These are phyloP conservation scores for Massarina eburnea DNA, from an alignment of 2,329 filamentous ascomycete genomes.

Conservation along the genomic window DNA sequence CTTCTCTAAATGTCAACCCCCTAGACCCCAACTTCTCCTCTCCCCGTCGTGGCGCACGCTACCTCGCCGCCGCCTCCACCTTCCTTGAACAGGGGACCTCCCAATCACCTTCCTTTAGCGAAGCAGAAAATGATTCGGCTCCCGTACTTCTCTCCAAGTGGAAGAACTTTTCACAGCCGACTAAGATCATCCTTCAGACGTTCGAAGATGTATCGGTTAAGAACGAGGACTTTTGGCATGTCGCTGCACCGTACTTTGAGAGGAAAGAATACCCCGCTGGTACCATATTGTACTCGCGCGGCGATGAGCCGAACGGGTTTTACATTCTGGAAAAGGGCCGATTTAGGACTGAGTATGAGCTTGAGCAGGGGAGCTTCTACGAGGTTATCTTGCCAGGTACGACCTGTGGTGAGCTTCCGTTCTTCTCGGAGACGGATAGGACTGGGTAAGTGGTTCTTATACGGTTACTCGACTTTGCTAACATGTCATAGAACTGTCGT, in stretches of 20 bases:
- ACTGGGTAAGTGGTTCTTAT: constrained; percentile 58
- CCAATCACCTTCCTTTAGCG: constrained; percentile 12
- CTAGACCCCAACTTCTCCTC: constrained; percentile 67
- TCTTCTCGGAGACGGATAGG: constrained; percentile 86
- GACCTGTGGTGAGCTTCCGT: constrained; percentile 92
- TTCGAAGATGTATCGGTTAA: constrained; percentile 84
- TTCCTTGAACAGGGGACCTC: constrained; percentile 63
- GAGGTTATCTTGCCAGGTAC: constrained; percentile 94
- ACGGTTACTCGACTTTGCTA: neutral
- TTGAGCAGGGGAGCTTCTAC: constrained; percentile 84
- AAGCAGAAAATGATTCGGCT: constrained; percentile 14
- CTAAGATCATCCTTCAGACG: constrained; percentile 90
- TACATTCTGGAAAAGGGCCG: constrained; percentile 90
- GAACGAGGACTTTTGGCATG: constrained; percentile 96
- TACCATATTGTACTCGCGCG: constrained; percentile 74
- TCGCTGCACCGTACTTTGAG: constrained; percentile 72
- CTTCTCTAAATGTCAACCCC: constrained; percentile 30
- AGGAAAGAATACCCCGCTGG: constrained; percentile 68
- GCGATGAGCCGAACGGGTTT: constrained; percentile 76
- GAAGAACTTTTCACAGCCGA: constrained; percentile 84
- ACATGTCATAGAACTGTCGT: constrained; percentile 61
- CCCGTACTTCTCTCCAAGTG: constrained; percentile 59
- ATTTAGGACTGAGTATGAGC: constrained; percentile 83
- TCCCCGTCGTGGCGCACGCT: constrained; percentile 75
- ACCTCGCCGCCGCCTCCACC: constrained; percentile 74